phyloP scores from a whole-genome alignment of 306 rosid genomes.

The Astragalus glycyphyllos region DNA sequence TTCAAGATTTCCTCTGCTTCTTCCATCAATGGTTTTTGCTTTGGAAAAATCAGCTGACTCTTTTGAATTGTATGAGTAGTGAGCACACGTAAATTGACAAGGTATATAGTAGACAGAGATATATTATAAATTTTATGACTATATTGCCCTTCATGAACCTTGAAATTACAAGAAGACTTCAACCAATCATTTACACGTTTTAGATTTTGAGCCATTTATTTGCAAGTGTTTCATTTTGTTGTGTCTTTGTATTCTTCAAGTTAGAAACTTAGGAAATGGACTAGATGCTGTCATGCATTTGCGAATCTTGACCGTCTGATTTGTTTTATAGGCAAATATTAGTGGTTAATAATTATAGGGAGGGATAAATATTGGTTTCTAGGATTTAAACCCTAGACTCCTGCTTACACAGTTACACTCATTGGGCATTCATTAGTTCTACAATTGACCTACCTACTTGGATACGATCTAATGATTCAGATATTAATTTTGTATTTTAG shows the following conservation, averaged over 20 bases:
- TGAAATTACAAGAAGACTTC: slow-evolving; percentile 39
- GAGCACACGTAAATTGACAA: slow-evolving; percentile 19
- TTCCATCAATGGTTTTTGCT: slow-evolving; percentile 61
- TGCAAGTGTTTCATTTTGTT: slow-evolving; percentile 4
- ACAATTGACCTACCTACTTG: too few species aligned
- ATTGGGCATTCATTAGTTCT: too few species aligned
- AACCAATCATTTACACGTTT: slow-evolving; percentile 58
- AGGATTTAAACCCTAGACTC: too few species aligned
- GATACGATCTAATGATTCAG: too few species aligned
- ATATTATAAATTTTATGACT: slow-evolving; percentile 28
- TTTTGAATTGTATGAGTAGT: slow-evolving; percentile 31
- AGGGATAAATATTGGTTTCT: too few species aligned
- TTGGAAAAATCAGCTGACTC: slow-evolving; percentile 26
- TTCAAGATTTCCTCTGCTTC: slow-evolving; percentile 61
- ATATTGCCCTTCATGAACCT: slow-evolving; percentile 44
- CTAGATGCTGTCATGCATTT: too few species aligned
- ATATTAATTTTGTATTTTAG: too few species aligned
- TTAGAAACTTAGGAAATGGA: background rate
- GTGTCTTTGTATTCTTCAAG: slow-evolving; percentile 29
- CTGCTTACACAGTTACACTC: too few species aligned
- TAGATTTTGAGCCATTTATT: slow-evolving; percentile 33
- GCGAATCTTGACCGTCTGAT: too few species aligned
- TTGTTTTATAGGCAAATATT: too few species aligned
- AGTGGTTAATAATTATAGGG: too few species aligned
- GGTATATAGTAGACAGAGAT: slow-evolving; percentile 14